Evolutionary conservation across 106 monocot species (phyloP).

Genomic region (Apostasia ramifera): DNA sequence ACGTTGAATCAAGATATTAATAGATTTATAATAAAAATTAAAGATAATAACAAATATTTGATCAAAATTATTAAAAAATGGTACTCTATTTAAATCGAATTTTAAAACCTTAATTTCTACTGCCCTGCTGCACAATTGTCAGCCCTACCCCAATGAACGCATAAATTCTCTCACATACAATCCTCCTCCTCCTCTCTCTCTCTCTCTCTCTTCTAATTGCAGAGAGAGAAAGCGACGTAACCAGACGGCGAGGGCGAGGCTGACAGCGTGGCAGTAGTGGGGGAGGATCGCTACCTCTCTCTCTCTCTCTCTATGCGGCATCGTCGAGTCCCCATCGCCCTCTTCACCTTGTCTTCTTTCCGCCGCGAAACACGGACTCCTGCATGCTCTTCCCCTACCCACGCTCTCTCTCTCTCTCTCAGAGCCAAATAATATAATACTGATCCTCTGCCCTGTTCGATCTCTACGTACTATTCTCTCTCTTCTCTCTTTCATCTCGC

Average conservation of each 20-base stretch:
- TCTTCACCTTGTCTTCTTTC: slow-evolving; percentile 1
- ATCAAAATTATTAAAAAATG: too few species aligned
- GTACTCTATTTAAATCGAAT: too few species aligned
- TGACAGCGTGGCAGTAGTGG: slow-evolving; percentile 1
- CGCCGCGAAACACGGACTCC: slow-evolving; percentile 7
- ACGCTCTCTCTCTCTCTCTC: not conserved
- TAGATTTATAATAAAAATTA: too few species aligned
- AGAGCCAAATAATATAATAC: not conserved
- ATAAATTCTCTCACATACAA: too few species aligned
- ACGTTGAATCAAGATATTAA: too few species aligned
- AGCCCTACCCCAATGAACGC: too few species aligned
- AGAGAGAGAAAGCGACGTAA: slow-evolving; percentile 5
- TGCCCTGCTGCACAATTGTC: too few species aligned
- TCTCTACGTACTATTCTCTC: not conserved
- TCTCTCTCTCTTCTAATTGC: not conserved
- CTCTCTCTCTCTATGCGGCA: not conserved
- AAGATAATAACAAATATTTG: too few species aligned
- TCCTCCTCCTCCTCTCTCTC: too few species aligned
- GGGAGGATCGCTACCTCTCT: not conserved
- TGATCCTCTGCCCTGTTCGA: not conserved
- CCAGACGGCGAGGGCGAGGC: slow-evolving; percentile 3
- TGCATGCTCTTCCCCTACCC: not conserved
- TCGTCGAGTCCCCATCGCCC: not conserved
- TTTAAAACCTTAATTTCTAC: too few species aligned
- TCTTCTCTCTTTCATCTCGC: not conserved